A percentile compares a stretch with the other conserved stretches of the same genome.
These are phyloP conservation scores for Fusarium metavorans DNA, from an alignment of 2,329 filamentous ascomycete species.

Conservation along the genomic window DNA sequence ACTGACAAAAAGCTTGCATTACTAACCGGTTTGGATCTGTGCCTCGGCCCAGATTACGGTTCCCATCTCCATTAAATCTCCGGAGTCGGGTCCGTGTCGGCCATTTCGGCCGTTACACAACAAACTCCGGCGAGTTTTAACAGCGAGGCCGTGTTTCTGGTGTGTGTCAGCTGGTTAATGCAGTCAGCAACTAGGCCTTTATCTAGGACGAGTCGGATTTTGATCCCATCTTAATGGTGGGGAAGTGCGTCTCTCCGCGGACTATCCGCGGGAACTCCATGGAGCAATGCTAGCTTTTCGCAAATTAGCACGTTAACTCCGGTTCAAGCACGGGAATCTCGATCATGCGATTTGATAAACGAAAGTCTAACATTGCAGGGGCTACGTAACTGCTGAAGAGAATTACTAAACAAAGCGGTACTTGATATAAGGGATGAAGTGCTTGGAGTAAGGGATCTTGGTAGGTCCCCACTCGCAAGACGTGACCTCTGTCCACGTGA, in stretches of 20 bases:
- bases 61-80: background rate
- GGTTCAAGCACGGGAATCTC: background rate
- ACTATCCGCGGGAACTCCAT: background rate
- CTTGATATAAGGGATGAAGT: constrained; percentile 21
- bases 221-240: background rate
- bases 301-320: background rate
- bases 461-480: constrained; percentile 18
- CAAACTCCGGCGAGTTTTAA: constrained; percentile 14
- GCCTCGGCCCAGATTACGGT: constrained; percentile 18
- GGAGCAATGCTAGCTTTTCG: background rate
- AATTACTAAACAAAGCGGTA: constrained; percentile 8
- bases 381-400: background rate
- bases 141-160: background rate
- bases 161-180: background rate
- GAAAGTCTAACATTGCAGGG: background rate
- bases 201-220: background rate
- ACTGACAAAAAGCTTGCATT: background rate
- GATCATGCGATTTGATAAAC: background rate
- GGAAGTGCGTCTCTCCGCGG: background rate
- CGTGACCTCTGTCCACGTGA: background rate
- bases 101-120: constrained; percentile 30
- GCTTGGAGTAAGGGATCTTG: constrained; percentile 14
- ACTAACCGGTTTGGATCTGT: background rate
- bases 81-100: constrained; percentile 28
- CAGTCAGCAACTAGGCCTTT: background rate